A percentile compares a stretch with the other conserved stretches of the same genome.
Evolutionary conservation across 2,329 filamentous ascomycete genomes (phyloP).

Genomic region (Blastomyces parvus): DNA sequence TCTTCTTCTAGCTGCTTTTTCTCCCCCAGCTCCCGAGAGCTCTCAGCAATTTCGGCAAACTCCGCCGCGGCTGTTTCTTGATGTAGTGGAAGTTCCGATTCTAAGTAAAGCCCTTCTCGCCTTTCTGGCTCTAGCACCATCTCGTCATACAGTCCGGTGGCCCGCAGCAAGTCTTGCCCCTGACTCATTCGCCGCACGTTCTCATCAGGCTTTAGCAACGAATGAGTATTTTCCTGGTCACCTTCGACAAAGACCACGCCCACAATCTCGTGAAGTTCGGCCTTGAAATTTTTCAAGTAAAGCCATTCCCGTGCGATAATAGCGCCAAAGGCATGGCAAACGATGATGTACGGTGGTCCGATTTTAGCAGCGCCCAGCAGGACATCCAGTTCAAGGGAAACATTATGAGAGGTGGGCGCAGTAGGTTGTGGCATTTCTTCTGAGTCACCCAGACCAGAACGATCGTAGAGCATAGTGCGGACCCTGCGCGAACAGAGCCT

Average conservation of each 20-base stretch:
- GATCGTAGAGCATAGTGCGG: constrained; percentile 4
- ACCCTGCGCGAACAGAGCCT: neutral
- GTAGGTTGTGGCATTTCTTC: constrained; percentile 3
- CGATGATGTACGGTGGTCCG: neutral
- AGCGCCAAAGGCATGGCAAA: constrained; percentile 2
- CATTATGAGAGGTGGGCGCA: neutral
- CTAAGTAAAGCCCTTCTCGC: neutral
- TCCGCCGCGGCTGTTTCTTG: constrained; percentile 1
- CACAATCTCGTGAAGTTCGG: neutral
- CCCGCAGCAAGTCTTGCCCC: neutral
- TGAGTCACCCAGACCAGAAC: constrained; percentile 3
- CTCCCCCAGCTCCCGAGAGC: neutral
- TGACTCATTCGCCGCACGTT: neutral
- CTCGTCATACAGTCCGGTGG: neutral
- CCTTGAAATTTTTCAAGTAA: constrained; percentile 1
- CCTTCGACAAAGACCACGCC: constrained; percentile 4
- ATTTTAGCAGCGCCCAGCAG: neutral
- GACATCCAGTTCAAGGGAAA: neutral
- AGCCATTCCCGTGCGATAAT: constrained; percentile 4
- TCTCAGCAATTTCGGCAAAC: neutral
- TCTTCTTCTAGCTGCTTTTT: constrained; percentile 5
- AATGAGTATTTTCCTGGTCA: neutral
- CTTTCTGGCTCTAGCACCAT: neutral
- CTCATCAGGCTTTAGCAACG: neutral
- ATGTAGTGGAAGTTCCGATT: neutral